Evolutionary conservation across 2,329 filamentous ascomycete species (phyloP).

Genomic region (Aspergillus japonicus): DNA sequence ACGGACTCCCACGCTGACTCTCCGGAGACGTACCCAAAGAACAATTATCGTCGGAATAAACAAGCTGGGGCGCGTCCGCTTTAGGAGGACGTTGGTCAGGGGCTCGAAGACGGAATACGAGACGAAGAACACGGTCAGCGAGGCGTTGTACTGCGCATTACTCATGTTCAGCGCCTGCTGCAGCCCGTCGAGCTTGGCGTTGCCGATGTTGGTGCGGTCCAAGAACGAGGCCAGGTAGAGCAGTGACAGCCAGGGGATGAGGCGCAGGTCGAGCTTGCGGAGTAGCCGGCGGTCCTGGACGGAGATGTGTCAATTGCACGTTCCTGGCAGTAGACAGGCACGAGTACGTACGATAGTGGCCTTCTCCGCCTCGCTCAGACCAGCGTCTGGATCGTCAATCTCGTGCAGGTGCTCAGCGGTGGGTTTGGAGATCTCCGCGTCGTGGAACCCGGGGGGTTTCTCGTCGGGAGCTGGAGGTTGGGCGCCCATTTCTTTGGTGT

Average conservation of each 20-base stretch:
- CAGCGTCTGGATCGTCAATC: conserved; percentile 60
- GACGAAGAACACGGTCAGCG: conserved; percentile 81
- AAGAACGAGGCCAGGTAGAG: conserved; percentile 47
- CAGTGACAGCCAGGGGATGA: conserved; percentile 49
- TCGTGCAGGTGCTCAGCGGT: not conserved
- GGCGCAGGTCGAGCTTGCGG: conserved; percentile 46
- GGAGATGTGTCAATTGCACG: not conserved
- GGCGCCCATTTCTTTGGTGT: not conserved
- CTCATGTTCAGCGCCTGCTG: conserved; percentile 62
- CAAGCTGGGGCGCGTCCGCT: conserved; percentile 69
- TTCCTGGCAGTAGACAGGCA: not conserved
- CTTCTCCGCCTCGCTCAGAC: conserved; percentile 62
- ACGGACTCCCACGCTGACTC: too few species aligned
- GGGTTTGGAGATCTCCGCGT: not conserved
- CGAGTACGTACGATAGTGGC: conserved; percentile 53
- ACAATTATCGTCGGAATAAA: conserved; percentile 83
- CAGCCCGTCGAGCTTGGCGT: conserved; percentile 61
- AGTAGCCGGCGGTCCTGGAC: conserved; percentile 45
- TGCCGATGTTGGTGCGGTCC: conserved; percentile 72
- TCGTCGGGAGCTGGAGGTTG: not conserved
- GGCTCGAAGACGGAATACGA: conserved; percentile 76
- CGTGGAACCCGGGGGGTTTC: not conserved
- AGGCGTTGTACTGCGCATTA: conserved; percentile 67
- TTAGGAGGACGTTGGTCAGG: conserved; percentile 76
- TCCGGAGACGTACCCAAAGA: conserved; percentile 39